phyloP scores from a whole-genome alignment of 1,139 yeast genomes.

The Geotrichum klebahnii region DNA sequence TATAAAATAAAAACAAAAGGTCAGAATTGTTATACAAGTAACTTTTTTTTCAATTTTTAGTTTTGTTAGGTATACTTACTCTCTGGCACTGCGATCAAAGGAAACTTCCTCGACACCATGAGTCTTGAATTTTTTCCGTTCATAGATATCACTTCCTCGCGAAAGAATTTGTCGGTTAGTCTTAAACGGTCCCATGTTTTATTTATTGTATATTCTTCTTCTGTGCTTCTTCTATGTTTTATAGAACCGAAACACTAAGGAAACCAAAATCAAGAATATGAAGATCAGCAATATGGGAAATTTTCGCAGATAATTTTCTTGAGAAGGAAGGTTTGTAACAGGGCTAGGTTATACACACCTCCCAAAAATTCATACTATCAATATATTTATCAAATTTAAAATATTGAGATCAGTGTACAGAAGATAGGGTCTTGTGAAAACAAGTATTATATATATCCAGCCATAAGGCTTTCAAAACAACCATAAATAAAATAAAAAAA shows the following conservation, averaged over 20 bases:
- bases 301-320: background rate
- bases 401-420: background rate
- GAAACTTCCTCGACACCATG: slow-evolving; percentile 75
- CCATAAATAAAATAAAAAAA: background rate
- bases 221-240: background rate
- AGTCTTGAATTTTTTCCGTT: slow-evolving; percentile 57
- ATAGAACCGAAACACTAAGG: background rate
- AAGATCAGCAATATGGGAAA: background rate
- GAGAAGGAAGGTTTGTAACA: background rate
- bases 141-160: slow-evolving; percentile 73
- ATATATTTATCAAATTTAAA: too few relatives aligned
- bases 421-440: background rate
- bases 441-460: background rate
- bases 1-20: slow-evolving; percentile 17
- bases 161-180: slow-evolving; percentile 78
- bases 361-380: background rate
- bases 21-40: slow-evolving; percentile 6
- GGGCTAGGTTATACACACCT: slow-evolving; percentile 15
- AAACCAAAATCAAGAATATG: background rate
- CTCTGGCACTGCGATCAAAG: slow-evolving; percentile 69
- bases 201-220: background rate
- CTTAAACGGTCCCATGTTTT: slow-evolving; percentile 11
- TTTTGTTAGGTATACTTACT: slow-evolving; percentile 31
- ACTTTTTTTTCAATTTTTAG: background rate
- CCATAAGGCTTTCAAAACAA: background rate